Conservation (phyloP, 2,329 filamentous ascomycete species). For the Arthroderma sp. region DNA sequence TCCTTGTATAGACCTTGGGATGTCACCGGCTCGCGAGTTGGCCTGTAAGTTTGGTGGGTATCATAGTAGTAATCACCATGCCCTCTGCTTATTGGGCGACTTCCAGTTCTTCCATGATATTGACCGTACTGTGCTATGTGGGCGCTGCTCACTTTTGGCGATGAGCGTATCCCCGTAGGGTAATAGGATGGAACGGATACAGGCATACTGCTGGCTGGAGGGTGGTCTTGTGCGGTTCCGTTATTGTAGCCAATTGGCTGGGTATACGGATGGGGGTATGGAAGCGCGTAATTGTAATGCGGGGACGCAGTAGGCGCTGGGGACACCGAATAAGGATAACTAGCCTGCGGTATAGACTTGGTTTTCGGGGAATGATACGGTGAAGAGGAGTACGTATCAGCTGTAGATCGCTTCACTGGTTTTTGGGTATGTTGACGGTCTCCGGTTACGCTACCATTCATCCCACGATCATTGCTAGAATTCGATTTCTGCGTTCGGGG, state of each 20-base stretch:
- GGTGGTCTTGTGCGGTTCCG: slow-evolving; percentile 16
- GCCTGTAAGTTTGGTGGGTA: slow-evolving; percentile 18
- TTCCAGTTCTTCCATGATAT: slow-evolving; percentile 16
- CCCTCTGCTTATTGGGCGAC: slow-evolving; percentile 16
- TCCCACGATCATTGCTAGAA: too few species aligned
- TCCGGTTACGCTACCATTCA: too few species aligned
- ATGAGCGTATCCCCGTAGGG: slow-evolving; percentile 22
- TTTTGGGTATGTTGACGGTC: too few species aligned
- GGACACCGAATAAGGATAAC: slow-evolving; percentile 15
- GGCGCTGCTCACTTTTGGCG: slow-evolving; percentile 17
- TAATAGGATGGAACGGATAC: slow-evolving; percentile 14
- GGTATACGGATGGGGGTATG: slow-evolving; percentile 25
- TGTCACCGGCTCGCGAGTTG: slow-evolving; percentile 18
- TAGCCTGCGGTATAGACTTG: slow-evolving; percentile 8
- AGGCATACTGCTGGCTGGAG: slow-evolving; percentile 14
- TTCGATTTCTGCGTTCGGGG: too few species aligned
- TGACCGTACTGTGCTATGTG: slow-evolving; percentile 21
- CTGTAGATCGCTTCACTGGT: too few species aligned
- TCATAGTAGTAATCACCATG: slow-evolving; percentile 20
- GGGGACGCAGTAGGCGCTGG: slow-evolving; percentile 13
- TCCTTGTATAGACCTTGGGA: slow-evolving; percentile 15
- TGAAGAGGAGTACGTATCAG: slow-evolving; percentile 3
- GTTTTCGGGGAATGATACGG: slow-evolving; percentile 7
- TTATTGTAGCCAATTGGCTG: slow-evolving; percentile 23
- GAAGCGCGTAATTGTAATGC: slow-evolving; percentile 16